Evolutionary conservation across 2,329 filamentous ascomycete species (phyloP).

Genomic region (Colletotrichum sp.): DNA sequence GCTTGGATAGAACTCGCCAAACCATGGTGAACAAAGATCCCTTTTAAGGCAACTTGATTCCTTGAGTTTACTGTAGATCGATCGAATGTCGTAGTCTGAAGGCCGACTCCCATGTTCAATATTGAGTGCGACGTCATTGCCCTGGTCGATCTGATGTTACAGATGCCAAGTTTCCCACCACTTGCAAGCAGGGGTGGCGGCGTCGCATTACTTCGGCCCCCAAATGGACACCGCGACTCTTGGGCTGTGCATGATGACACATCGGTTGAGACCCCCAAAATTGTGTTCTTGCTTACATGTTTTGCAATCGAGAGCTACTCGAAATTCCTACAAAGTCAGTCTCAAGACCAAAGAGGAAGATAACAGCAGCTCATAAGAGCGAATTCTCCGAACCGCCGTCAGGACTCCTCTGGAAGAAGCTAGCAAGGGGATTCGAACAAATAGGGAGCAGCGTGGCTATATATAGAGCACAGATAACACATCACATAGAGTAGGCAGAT

Average conservation of each 20-base stretch:
- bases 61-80: too few relatives aligned
- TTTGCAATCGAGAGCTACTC: rapidly evolving
- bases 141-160: neutral
- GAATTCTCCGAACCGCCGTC: neutral
- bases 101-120: neutral
- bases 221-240: neutral
- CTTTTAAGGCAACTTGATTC: neutral
- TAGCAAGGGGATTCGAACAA: too few relatives aligned
- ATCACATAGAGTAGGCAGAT: too few relatives aligned
- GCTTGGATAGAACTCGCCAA: neutral
- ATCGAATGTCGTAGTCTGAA: neutral
- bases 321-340: neutral
- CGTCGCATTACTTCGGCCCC: neutral
- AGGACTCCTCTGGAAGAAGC: neutral
- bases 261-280: neutral
- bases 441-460: too few relatives aligned
- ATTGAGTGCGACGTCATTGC: neutral
- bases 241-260: neutral
- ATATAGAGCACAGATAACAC: too few relatives aligned
- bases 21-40: neutral
- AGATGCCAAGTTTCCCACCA: neutral
- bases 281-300: neutral
- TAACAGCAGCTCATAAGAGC: neutral
- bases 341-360: too few relatives aligned
- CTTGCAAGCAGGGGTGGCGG: neutral